Evolutionary conservation across 163 green algal species (phyloP).

Genomic region (Chlorella variabilis): DNA sequence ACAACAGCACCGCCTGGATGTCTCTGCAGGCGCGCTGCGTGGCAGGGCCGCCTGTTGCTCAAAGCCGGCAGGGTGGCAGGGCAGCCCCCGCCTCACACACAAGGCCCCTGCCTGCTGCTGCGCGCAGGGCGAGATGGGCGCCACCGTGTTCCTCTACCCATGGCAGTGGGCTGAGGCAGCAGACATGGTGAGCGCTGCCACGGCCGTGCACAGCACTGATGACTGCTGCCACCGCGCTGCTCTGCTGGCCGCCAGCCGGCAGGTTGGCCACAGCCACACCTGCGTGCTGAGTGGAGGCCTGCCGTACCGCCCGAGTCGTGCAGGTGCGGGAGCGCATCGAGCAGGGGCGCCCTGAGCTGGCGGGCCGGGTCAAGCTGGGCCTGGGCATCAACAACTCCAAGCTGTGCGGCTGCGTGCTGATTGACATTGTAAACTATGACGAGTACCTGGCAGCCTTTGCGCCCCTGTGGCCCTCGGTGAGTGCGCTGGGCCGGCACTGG

Average conservation of each 20-base stretch:
- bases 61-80: neutral
- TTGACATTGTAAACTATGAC: conserved; percentile 26
- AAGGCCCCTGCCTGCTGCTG: neutral
- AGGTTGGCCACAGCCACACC: too few species aligned
- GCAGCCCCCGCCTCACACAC: too few species aligned
- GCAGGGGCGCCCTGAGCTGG: neutral
- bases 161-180: neutral
- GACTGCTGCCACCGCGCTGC: too few species aligned
- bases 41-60: too few species aligned
- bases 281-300: neutral
- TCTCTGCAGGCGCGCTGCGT: conserved; percentile 13
- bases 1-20: conserved; percentile 12
- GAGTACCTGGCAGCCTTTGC: conserved; percentile 24
- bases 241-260: too few species aligned
- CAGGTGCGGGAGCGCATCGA: conserved; percentile 24
- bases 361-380: neutral
- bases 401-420: conserved; percentile 31
- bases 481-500: neutral
- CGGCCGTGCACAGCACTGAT: too few species aligned
- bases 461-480: neutral
- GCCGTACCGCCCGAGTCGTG: too few species aligned
- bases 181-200: conserved; percentile 6
- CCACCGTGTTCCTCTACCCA: conserved; percentile 31
- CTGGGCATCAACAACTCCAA: conserved; percentile 41
- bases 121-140: conserved; percentile 31